A percentile compares a stretch with the other conserved stretches of the same genome.
Conservation (phyloP, 352 stramenopile genomes). For the Phytophthora macrochlamydospora region DNA sequence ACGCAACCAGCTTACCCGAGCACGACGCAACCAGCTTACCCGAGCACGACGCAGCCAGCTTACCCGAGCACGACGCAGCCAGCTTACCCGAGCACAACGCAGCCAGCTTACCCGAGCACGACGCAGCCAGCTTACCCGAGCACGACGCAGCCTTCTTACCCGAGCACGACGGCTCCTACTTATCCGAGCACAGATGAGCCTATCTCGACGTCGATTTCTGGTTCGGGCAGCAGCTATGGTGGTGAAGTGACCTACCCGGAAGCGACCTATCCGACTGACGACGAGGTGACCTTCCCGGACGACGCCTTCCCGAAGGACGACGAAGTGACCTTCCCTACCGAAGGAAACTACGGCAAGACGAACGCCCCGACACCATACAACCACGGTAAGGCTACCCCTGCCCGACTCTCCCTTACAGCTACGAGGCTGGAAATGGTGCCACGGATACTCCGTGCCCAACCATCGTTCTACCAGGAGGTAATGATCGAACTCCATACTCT, state of each 20-base stretch:
- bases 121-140: neutral
- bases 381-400: slow-evolving; percentile 1
- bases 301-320: slow-evolving; percentile 15
- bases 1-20: slow-evolving; percentile 12
- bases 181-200: slow-evolving; percentile 2
- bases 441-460: slow-evolving; percentile 19
- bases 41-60: neutral
- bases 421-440: neutral
- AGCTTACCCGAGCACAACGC: slow-evolving; percentile 1
- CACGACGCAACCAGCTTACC: neutral
- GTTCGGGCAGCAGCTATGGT: slow-evolving; percentile 10
- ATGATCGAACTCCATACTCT: neutral
- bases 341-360: neutral
- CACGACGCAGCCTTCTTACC: neutral
- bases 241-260: slow-evolving; percentile 28
- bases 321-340: slow-evolving; percentile 22
- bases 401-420: slow-evolving; percentile 16
- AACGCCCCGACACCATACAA: slow-evolving; percentile 11
- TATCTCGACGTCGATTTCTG: slow-evolving; percentile 12
- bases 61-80: neutral
- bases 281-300: neutral
- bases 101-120: neutral
- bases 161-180: neutral
- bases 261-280: neutral
- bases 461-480: slow-evolving; percentile 9